These are phyloP conservation scores for Scheffersomyces segobiensis DNA, from an alignment of 1,139 yeast genomes.

Conservation along the genomic window DNA sequence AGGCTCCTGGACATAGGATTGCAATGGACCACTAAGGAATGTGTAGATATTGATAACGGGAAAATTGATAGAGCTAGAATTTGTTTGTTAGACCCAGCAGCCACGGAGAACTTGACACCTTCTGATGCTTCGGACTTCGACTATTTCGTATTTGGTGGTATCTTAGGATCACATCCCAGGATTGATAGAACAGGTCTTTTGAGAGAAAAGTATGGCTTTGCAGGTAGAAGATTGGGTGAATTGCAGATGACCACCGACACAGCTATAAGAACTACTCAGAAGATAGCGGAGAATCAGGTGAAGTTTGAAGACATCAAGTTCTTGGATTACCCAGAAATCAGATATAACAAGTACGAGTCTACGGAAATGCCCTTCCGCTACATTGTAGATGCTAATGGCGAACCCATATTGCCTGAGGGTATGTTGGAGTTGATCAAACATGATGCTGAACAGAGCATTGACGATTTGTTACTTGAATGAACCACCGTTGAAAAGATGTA, in stretches of 20 bases:
- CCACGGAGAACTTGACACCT: conserved; percentile 70
- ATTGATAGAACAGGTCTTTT: conserved; percentile 92
- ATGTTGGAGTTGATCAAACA: conserved; percentile 83
- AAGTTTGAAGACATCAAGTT: conserved; percentile 73
- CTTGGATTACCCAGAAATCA: conserved; percentile 91
- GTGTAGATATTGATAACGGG: conserved; percentile 49
- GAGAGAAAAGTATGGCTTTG: conserved; percentile 74
- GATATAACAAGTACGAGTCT: conserved; percentile 83
- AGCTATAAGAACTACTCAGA: conserved; percentile 87
- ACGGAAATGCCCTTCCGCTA: conserved; percentile 98
- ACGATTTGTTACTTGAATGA: conserved; percentile 48
- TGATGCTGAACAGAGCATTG: conserved; percentile 79
- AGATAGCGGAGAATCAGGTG: conserved; percentile 59
- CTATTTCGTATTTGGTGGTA: conserved; percentile 94
- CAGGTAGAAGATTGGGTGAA: conserved; percentile 81
- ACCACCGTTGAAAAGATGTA: neutral
- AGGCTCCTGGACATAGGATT: conserved; percentile 62
- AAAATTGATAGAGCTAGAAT: conserved; percentile 53
- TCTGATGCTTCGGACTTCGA: conserved; percentile 66
- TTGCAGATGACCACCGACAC: conserved; percentile 98
- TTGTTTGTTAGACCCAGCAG: conserved; percentile 88
- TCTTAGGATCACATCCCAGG: conserved; percentile 95
- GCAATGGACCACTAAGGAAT: conserved; percentile 80
- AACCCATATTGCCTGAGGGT: conserved; percentile 87
- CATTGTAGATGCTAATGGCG: conserved; percentile 58